phyloP scores from a whole-genome alignment of 805 yeast species.

The Zygosaccharomyces pseudorouxii region DNA sequence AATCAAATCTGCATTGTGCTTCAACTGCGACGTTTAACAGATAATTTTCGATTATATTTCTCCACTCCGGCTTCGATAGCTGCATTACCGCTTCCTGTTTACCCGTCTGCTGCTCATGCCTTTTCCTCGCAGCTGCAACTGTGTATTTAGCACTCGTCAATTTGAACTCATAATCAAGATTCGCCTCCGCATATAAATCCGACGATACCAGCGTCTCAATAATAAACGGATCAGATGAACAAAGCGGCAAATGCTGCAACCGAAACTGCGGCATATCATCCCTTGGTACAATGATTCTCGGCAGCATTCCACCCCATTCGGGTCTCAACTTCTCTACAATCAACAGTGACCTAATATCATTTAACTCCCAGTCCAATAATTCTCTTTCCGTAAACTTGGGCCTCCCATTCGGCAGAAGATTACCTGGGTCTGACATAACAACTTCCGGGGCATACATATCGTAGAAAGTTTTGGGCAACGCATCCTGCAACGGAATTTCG shows the following conservation, averaged over 20 bases:
- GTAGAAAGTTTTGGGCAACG: constrained; percentile 47
- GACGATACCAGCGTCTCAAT: constrained; percentile 48
- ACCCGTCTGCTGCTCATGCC: constrained; percentile 39
- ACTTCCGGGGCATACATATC: constrained; percentile 59
- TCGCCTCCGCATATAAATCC: constrained; percentile 63
- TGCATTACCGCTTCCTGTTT: constrained; percentile 29
- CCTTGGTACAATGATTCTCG: constrained; percentile 34
- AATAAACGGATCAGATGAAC: constrained; percentile 46
- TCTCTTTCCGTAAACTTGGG: constrained; percentile 60
- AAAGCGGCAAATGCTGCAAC: constrained; percentile 49
- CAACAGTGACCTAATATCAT: constrained; percentile 61
- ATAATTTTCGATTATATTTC: constrained; percentile 69
- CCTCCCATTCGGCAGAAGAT: constrained; percentile 49
- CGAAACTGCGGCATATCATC: constrained; percentile 39
- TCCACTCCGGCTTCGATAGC: constrained; percentile 59
- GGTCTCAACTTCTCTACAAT: constrained; percentile 47
- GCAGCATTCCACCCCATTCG: constrained; percentile 54
- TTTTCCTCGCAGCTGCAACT: constrained; percentile 49
- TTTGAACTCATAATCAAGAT: constrained; percentile 50
- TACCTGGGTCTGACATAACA: constrained; percentile 38
- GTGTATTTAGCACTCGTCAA: constrained; percentile 59
- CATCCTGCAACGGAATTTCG: constrained; percentile 41
- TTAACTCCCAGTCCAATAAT: constrained; percentile 64
- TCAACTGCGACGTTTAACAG: constrained; percentile 61
- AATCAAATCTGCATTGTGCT: constrained; percentile 65